Base-by-base conservation (phyloP, 192 early-diverging fungal species). In the Dimargaris cristalligena region DNA sequence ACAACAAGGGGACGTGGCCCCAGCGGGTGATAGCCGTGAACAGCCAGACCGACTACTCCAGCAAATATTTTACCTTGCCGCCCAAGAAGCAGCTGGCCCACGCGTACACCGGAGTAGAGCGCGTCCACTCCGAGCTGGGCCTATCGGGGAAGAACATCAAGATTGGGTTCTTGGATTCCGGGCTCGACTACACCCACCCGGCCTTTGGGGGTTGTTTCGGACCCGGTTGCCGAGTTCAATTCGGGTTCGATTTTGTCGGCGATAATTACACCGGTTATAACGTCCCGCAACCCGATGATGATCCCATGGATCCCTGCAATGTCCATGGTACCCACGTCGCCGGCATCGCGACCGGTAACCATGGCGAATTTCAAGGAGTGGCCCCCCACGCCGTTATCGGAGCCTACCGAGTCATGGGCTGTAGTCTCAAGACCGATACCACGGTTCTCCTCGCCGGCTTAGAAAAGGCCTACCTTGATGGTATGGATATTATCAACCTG, bases 181-280 rank as follows among this genome's bases (percentile, higher is more conserved):
- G 78, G 65, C 62, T 80, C 18, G 79, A 80, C 51, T 78, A 75
- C 58, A 75, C 63, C 45, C 79, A 80, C 60, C 77, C 77, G n/a
- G 79, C 74, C 33, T 59, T 80, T 2, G 79, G 79, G 20, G 76
- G 76, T 4, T 80, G 79, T 51, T 79, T 75, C 62, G 74, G 74
- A 25, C 64, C 63, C 16, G 69, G 66, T 9, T 80, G 79, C 65
- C 69, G 69, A 38, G 71, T 80, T 29, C 69, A 66, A 0, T 77
- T 61, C 60, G 79, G 79, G 0, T 65, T 75, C 58, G 28, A 51
- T 29, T 51, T 26, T n/a, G 67, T 62, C 33, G 63, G 64, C 35
- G 62, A 55, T 13, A 13, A 61, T 34, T 34, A 44, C 1, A 46
- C 38, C 0, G 63, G 59, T 38, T 10, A 6, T 14, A 41, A 41